Evolutionary conservation across 345 rosid species (phyloP).

Genomic region (Sonneratia caseolaris): DNA sequence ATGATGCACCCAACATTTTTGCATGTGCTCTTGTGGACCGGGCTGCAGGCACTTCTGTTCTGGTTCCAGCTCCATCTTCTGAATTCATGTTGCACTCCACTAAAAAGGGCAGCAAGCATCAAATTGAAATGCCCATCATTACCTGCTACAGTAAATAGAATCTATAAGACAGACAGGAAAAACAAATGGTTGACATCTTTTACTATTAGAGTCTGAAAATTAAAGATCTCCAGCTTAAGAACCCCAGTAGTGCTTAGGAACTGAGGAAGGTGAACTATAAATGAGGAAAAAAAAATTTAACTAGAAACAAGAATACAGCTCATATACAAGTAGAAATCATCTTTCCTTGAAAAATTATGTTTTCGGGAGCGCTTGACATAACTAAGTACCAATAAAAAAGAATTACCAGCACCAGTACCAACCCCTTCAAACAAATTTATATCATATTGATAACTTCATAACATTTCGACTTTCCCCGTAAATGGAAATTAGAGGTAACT

Average conservation of each 20-base stretch:
- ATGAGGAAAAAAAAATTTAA: background rate
- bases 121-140: slow-evolving; percentile 24
- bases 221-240: background rate
- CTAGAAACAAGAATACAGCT: background rate
- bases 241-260: background rate
- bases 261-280: too few species aligned
- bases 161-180: background rate
- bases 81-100: slow-evolving; percentile 52
- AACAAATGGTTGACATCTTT: background rate
- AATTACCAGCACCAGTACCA: too few species aligned
- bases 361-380: background rate
- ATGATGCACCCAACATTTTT: slow-evolving; percentile 43
- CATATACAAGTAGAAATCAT: background rate
- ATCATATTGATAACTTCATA: too few species aligned
- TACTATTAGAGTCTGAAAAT: background rate
- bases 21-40: slow-evolving; percentile 69
- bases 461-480: too few species aligned
- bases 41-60: slow-evolving; percentile 25
- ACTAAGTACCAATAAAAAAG: too few species aligned
- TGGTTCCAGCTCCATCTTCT: slow-evolving; percentile 34
- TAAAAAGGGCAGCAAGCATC: slow-evolving; percentile 23
- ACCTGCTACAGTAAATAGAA: slow-evolving; percentile 25
- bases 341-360: background rate
- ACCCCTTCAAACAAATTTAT: too few species aligned
- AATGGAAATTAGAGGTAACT: too few species aligned